phyloP scores from a whole-genome alignment of 139 green algal species.

The Nannochloris sp. region DNA sequence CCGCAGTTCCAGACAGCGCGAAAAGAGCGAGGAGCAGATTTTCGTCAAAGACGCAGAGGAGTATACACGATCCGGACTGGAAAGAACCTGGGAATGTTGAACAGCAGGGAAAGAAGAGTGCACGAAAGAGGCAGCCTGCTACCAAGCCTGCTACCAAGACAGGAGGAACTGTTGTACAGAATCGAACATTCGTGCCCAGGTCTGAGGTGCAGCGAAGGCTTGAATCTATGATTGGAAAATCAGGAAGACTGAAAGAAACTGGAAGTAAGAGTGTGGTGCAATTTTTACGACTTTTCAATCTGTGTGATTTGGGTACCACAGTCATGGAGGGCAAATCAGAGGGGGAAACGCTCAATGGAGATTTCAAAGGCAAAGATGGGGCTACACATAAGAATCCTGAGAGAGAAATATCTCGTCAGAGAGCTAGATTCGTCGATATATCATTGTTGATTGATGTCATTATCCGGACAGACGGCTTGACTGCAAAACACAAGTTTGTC shows the following conservation, averaged over 20 bases:
- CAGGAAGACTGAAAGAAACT: constrained; percentile 37
- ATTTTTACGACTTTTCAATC: constrained; percentile 81
- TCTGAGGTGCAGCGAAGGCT: constrained; percentile 75
- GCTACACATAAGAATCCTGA: constrained; percentile 22
- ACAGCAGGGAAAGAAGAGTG: background rate
- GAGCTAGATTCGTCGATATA: constrained; percentile 74
- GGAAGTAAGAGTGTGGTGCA: constrained; percentile 6
- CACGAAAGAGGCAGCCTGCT: background rate
- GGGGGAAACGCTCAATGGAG: background rate
- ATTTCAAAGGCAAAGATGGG: constrained; percentile 11
- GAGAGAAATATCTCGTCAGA: constrained; percentile 45
- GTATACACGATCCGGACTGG: constrained; percentile 1
- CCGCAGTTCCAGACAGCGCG: background rate
- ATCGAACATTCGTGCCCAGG: constrained; percentile 14
- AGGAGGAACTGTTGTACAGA: background rate
- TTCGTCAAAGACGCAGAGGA: background rate
- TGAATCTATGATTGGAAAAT: constrained; percentile 44
- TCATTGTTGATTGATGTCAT: constrained; percentile 79
- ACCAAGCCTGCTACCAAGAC: background rate
- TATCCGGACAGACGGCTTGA: constrained; percentile 45
- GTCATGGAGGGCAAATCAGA: background rate
- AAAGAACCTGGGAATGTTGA: background rate
- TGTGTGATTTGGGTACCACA: constrained; percentile 69
- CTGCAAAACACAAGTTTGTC: constrained; percentile 44
- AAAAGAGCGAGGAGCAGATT: background rate